phyloP scores from a whole-genome alignment of 106 monocot species.

The Phalaenopsis equestris region DNA sequence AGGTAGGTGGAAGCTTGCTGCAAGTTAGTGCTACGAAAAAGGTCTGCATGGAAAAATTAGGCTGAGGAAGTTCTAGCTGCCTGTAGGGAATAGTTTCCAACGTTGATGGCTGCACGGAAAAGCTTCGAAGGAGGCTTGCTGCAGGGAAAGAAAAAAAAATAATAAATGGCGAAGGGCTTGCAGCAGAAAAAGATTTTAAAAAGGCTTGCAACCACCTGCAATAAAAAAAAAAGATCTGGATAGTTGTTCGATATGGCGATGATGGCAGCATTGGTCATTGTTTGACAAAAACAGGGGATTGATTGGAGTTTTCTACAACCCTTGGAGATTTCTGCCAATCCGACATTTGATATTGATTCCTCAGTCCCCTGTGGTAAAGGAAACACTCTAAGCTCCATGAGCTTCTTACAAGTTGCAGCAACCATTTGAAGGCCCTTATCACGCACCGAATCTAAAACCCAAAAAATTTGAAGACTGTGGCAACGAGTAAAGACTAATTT shows the following conservation, averaged over 20 bases:
- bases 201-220: too few relatives aligned
- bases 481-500: constrained; percentile 42
- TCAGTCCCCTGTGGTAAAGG: constrained; percentile 45
- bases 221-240: constrained; percentile 25
- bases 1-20: too few relatives aligned
- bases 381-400: constrained; percentile 46
- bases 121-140: too few relatives aligned
- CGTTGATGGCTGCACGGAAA: too few relatives aligned
- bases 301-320: constrained; percentile 77
- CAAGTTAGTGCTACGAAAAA: too few relatives aligned
- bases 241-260: constrained; percentile 72
- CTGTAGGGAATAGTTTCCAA: too few relatives aligned
- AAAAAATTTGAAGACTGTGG: constrained; percentile 56
- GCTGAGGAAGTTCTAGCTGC: too few relatives aligned
- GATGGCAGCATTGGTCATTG: constrained; percentile 78
- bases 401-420: constrained; percentile 43
- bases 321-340: constrained; percentile 61
- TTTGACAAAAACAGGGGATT: constrained; percentile 73
- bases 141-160: too few relatives aligned
- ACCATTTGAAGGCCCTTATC: constrained; percentile 45
- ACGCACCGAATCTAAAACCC: constrained; percentile 35
- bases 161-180: too few relatives aligned
- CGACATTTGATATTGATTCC: constrained; percentile 51
- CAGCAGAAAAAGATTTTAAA: too few relatives aligned
- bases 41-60: too few relatives aligned